These are phyloP conservation scores for Xylaria longipes DNA, from an alignment of 495 filamentous ascomycete genomes.

Conservation along the genomic window DNA sequence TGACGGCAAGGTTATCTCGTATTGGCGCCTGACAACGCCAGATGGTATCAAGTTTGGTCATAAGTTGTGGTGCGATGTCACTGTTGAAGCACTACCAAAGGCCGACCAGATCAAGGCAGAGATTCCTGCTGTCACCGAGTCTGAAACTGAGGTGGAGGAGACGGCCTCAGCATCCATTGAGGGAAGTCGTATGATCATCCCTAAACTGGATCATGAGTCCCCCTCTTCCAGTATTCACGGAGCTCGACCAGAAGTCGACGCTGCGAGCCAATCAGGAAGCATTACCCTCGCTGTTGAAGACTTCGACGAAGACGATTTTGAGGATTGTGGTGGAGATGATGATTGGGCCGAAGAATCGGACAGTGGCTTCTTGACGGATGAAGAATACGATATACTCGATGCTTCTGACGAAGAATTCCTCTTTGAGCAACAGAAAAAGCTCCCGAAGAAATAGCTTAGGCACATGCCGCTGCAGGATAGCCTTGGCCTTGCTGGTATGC, in stretches of 20 bases:
- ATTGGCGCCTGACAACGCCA: slow-evolving; percentile 90
- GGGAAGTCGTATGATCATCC: slow-evolving; percentile 90
- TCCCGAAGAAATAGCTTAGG: slow-evolving; percentile 41
- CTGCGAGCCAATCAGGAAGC: too few relatives aligned
- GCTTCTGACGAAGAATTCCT: slow-evolving; percentile 90
- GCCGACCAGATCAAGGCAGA: slow-evolving; percentile 19
- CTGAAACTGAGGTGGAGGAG: slow-evolving; percentile 30
- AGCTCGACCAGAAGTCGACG: slow-evolving; percentile 38
- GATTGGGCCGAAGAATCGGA: slow-evolving; percentile 67
- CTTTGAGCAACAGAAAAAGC: slow-evolving; percentile 46
- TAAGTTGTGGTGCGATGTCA: slow-evolving; percentile 92
- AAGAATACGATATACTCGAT: slow-evolving; percentile 96
- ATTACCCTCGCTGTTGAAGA: too few relatives aligned
- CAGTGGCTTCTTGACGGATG: slow-evolving; percentile 86
- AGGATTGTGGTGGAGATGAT: slow-evolving; percentile 60
- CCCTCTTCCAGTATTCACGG: slow-evolving; percentile 80
- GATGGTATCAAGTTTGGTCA: slow-evolving; percentile 87
- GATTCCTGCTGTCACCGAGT: slow-evolving; percentile 30
- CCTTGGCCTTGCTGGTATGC: neutral
- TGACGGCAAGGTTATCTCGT: slow-evolving; percentile 79
- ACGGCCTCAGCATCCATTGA: slow-evolving; percentile 23
- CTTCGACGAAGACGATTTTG: slow-evolving; percentile 71
- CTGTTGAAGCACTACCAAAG: slow-evolving; percentile 57
- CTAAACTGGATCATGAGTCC: slow-evolving; percentile 93
- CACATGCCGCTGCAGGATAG: neutral